Base-by-base conservation (phyloP, 2,329 filamentous ascomycete species). In the Alternaria viburni region DNA sequence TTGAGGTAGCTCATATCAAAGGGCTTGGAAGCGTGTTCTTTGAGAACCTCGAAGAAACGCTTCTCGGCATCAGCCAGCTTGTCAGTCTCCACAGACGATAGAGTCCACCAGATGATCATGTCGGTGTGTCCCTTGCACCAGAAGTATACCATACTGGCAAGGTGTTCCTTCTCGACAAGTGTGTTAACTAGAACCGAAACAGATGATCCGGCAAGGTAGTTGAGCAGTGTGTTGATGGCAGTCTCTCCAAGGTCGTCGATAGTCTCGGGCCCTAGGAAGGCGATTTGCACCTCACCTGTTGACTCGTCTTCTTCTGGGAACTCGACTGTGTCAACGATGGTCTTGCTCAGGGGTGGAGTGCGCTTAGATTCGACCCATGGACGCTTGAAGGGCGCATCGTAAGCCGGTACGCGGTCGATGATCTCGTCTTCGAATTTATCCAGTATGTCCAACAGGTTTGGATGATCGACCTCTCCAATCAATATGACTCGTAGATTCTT, bases 301-400 rank as follows among this genome's bases (percentile, higher is more conserved):
- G 93, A 95, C 77, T 99, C 96, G 69, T 99, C 96, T 73, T 97
- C 95, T 77, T 99, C 96, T 0, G 96, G 96, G 73, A 99, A 99
- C 66, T 97, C 90, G 26, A 97, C 90, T 0, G 86, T 93, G 69
- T 95, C 88, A 12, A 97, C 81, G 11, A 90, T 84, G 0, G 92
- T 93, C 76, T 92, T 86, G 28, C 87, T 86, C 26, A 99, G 83
- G 0, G 88, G 81, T 3, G 92, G 90, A 0, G 93, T 90, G 68
- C 92, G 91, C 57, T 89, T 87, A 4, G 95, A 97, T 61, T 97
- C 93, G 23, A 96, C 88, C 93, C 96, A 99, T 2, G 96, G 96
- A 54, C 94, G 83, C 69, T 90, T 90, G 82, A 97, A 98, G 0
- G 92, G 89, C 4, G 89, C 86, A 64, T 91, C 87, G 1, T 90